Conservation (phyloP, 2,329 filamentous ascomycete genomes). For the Microdochium trichocladiopsis region DNA sequence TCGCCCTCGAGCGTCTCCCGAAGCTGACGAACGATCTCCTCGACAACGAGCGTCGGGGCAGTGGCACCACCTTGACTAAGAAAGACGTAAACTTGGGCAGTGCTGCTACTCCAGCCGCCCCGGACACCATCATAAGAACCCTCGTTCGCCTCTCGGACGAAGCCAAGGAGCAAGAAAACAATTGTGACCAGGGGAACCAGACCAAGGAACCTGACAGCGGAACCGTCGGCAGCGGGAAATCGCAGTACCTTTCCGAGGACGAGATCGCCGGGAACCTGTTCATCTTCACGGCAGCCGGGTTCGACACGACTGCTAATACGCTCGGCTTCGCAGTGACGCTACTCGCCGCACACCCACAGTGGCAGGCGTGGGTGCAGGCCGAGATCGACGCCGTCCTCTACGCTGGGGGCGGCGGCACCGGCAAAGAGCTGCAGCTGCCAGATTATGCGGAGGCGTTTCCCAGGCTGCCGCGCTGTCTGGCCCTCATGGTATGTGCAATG, state of each 20-base stretch:
- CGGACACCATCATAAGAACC: neutral
- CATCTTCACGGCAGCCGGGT: conserved; percentile 36
- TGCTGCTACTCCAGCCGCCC: neutral
- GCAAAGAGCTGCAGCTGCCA: conserved; percentile 13
- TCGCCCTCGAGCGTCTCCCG: conserved; percentile 17
- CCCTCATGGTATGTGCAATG: conserved; percentile 26
- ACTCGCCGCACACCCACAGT: conserved; percentile 35
- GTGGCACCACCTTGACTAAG: conserved; percentile 6
- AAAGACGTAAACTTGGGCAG: neutral
- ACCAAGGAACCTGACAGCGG: neutral
- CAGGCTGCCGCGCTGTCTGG: conserved; percentile 29
- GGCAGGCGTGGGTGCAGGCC: no score
- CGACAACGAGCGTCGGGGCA: conserved; percentile 11
- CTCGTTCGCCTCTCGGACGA: neutral
- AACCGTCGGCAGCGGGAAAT: neutral
- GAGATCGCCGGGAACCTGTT: conserved; percentile 28
- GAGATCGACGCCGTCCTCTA: conserved; percentile 33
- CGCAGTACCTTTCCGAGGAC: neutral
- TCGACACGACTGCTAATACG: conserved; percentile 42
- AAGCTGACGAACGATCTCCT: conserved; percentile 18
- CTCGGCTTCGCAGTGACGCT: conserved; percentile 40
- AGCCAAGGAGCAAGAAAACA: neutral
- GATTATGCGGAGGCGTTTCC: conserved; percentile 37
- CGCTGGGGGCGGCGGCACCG: neutral
- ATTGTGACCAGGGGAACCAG: neutral